Evolutionary conservation across 805 yeast species (phyloP).

Genomic region (Ogataea pignaliae): DNA sequence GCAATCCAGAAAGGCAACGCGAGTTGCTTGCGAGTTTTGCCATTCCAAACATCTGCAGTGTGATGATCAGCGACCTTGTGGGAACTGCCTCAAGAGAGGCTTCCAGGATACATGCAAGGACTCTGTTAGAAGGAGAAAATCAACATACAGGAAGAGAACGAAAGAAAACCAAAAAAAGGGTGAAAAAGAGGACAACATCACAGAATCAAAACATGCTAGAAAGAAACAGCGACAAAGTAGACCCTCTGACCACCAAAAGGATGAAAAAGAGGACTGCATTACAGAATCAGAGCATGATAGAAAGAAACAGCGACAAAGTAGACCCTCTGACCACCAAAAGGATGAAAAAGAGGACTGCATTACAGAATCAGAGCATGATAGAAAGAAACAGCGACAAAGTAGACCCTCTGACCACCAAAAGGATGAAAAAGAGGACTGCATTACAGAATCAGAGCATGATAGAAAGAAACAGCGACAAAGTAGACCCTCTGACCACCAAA

Average conservation of each 20-base stretch:
- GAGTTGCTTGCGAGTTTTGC: slow-evolving; percentile 69
- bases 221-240: neutral
- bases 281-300: too few species aligned
- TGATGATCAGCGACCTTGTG: slow-evolving; percentile 64
- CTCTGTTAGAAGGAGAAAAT: slow-evolving; percentile 44
- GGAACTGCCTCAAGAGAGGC: slow-evolving; percentile 62
- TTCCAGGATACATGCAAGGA: slow-evolving; percentile 51
- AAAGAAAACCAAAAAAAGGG: neutral
- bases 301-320: too few species aligned
- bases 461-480: neutral
- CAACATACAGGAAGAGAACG: slow-evolving; percentile 6
- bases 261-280: too few species aligned
- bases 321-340: too few species aligned
- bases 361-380: slow-evolving; percentile 1
- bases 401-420: neutral
- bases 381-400: too few species aligned
- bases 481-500: neutral
- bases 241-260: too few species aligned
- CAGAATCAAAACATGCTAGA: neutral
- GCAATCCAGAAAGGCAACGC: slow-evolving; percentile 53
- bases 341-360: too few species aligned
- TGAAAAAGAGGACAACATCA: neutral
- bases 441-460: neutral
- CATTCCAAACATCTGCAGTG: slow-evolving; percentile 73
- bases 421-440: neutral